phyloP scores from a whole-genome alignment of 345 rosid species.

The Populus ilicifolia region DNA sequence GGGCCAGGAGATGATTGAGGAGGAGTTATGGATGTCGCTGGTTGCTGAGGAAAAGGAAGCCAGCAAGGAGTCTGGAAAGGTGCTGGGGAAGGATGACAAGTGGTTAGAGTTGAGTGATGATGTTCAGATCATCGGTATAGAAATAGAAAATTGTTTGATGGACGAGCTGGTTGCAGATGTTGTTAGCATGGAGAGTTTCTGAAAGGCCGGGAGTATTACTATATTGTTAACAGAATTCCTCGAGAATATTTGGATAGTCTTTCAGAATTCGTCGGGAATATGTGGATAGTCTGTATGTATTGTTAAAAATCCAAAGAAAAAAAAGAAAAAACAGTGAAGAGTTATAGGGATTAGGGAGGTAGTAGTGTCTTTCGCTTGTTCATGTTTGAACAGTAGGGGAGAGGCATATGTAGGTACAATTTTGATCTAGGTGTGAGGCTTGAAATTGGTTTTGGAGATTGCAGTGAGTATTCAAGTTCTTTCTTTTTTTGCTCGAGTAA shows the following conservation, averaged over 20 bases:
- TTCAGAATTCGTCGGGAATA: not conserved
- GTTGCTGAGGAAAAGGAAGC: slow-evolving; percentile 42
- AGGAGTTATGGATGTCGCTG: slow-evolving; percentile 49
- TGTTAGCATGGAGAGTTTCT: slow-evolving; percentile 36
- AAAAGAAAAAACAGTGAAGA: not conserved
- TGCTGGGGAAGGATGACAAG: slow-evolving; percentile 45
- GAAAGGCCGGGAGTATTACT: not conserved
- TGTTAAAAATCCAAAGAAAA: not conserved
- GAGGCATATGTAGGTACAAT: slow-evolving; percentile 7
- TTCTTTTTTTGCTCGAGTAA: not conserved
- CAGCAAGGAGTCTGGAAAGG: slow-evolving; percentile 28
- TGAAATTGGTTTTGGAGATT: not conserved
- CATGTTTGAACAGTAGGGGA: not conserved
- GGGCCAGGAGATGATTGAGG: slow-evolving; percentile 38
- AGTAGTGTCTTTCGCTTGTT: not conserved
- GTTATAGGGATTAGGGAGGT: not conserved
- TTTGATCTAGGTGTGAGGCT: slow-evolving; percentile 20
- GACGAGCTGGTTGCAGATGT: slow-evolving; percentile 64
- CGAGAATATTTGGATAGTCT: slow-evolving; percentile 2
- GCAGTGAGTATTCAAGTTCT: not conserved
- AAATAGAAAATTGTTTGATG: slow-evolving; percentile 59
- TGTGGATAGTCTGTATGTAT: not conserved
- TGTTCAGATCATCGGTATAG: slow-evolving; percentile 51
- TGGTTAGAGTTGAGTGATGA: slow-evolving; percentile 58
- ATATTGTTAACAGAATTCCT: not conserved